Evolutionary conservation across 768 basidiomycete genomes (phyloP), one percentile per base, ranked within the genome.

Genomic region (Gymnopilus dilepis): DNA sequence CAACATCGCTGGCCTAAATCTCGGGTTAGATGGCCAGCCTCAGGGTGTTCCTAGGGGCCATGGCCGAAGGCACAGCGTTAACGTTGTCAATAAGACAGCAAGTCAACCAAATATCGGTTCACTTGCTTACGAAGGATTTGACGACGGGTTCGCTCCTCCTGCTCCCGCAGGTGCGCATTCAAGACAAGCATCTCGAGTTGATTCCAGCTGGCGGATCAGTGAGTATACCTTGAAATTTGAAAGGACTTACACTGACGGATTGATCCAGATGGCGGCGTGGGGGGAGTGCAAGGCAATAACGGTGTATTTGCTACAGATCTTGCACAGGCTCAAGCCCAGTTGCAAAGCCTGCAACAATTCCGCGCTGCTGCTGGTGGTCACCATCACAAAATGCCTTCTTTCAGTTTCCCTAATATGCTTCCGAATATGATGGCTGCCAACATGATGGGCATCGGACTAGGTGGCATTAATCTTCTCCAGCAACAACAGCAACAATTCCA

Each of bases 351-450:
- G 56, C 95, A 97, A 70, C 95, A 97, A 69, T 99, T 99, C 83
- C 91, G 96, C 69, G 95, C 95, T 30, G 95, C 95, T 4, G 90
- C 93, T 19, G 94, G 93, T 45, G 95, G 94, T 9, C 95, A 97
- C 68, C 95, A 97, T 73, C 89, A 94, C 73, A 97, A 97, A 81
- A 95, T 97, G 94, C 86, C 92, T 8, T 98, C 96, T 3, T 98
- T 97, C 79, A 94, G 92, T 72, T 95, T 98, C 81, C 96, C 96
- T 5, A 97, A 97, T 73, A 97, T 97, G 94, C 81, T 97, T 13
- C 96, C 95, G 5, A 96, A 96, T 70, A 91, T 97, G 86, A 92
- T 95, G 91, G 95, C 94, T 2, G 95, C 94, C 17, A 97, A 93
- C 68, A 95, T 93, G 89, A 94, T 95, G 93, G 93, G 94, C 19